A percentile compares a stretch with the other conserved stretches of the same genome.
Conservation (phyloP, 257 asterid genomes). For the Solanum bukasovii region DNA sequence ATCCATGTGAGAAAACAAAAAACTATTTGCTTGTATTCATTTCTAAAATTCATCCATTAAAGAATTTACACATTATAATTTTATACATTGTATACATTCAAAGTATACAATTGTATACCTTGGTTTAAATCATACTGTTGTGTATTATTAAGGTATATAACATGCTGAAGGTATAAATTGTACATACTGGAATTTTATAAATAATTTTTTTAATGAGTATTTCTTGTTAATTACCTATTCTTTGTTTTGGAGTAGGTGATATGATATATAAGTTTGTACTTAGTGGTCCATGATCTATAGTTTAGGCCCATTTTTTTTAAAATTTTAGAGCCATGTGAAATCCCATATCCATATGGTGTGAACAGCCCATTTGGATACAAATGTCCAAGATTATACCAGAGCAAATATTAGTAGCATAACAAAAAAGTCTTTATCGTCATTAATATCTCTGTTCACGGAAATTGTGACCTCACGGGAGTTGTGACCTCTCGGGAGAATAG, state of each 20-base stretch:
- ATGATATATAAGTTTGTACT: background rate
- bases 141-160: background rate
- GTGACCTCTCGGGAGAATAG: background rate
- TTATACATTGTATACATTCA: background rate
- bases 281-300: background rate
- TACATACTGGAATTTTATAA: background rate
- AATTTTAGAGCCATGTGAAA: background rate
- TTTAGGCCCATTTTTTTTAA: background rate
- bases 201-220: background rate
- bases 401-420: background rate
- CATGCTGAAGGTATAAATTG: background rate
- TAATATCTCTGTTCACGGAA: too few relatives aligned
- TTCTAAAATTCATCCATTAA: background rate
- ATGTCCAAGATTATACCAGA: background rate
- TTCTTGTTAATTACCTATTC: background rate
- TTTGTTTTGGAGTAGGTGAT: background rate
- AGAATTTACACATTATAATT: background rate
- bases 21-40: background rate
- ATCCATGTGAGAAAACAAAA: background rate
- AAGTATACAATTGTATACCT: background rate
- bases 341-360: background rate
- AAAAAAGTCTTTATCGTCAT: too few relatives aligned
- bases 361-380: background rate
- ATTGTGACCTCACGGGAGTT: background rate
- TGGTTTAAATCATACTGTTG: background rate